These are phyloP conservation scores for Boletus eberwhitei DNA, from an alignment of 768 basidiomycete genomes.

Conservation along the genomic window DNA sequence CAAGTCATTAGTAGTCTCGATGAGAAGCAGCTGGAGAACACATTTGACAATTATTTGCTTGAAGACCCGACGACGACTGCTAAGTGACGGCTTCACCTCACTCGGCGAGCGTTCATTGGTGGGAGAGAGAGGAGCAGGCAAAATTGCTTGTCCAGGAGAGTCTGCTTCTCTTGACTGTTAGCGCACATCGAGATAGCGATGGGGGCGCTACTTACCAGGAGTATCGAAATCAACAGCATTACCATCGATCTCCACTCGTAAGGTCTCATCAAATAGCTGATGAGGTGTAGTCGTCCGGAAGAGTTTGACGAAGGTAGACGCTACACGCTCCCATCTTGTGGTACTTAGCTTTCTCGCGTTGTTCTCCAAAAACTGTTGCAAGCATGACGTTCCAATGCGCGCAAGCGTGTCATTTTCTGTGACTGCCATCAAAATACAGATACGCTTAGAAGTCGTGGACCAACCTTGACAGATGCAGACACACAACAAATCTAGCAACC, in stretches of 20 bases:
- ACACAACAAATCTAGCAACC: constrained; percentile 88
- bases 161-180: constrained; percentile 35
- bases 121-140: constrained; percentile 88
- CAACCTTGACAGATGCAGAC: constrained; percentile 98
- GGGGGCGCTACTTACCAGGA: constrained; percentile 24
- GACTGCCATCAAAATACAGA: constrained; percentile 4
- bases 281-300: constrained; percentile 97
- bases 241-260: constrained; percentile 81
- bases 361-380: constrained; percentile 92
- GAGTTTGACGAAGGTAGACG: constrained; percentile 90
- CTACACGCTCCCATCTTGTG: constrained; percentile 86
- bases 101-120: constrained; percentile 51
- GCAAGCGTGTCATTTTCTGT: constrained; percentile 97
- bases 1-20: constrained; percentile 95
- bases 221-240: constrained; percentile 53
- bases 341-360: constrained; percentile 86
- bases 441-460: neutral
- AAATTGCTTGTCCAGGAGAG: constrained; percentile 58
- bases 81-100: constrained; percentile 52
- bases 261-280: constrained; percentile 89
- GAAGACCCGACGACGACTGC: constrained; percentile 82
- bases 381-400: constrained; percentile 94
- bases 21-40: constrained; percentile 91
- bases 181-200: neutral
- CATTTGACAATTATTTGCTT: constrained; percentile 99